Evolutionary conservation across 2,329 filamentous ascomycete species (phyloP).

Genomic region (Penicillium sumatraense): DNA sequence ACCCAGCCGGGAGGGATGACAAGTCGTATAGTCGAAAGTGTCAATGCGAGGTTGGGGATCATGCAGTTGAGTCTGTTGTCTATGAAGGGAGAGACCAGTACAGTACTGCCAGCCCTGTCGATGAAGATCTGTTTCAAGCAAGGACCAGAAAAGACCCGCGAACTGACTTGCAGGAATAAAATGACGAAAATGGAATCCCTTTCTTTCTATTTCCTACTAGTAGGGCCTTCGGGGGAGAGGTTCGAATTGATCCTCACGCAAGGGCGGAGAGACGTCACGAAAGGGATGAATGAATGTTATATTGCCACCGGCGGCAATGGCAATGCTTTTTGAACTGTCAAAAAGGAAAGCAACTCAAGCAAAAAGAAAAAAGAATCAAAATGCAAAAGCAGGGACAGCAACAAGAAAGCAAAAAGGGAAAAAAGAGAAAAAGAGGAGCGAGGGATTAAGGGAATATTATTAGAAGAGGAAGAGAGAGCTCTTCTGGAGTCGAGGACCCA

Average conservation of each 20-base stretch:
- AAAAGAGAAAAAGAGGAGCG: constrained; percentile 14
- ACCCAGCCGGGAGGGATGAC: constrained; percentile 19
- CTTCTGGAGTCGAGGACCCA: constrained; percentile 19
- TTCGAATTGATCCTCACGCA: constrained; percentile 23
- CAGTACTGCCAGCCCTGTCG: constrained; percentile 15
- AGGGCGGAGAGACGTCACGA: constrained; percentile 27
- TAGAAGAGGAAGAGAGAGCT: constrained; percentile 16
- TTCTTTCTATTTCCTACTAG: constrained; percentile 8
- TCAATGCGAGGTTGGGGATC: constrained; percentile 19
- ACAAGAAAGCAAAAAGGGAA: constrained; percentile 12
- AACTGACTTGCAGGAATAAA: constrained; percentile 17
- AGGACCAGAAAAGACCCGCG: constrained; percentile 19
- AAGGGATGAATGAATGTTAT: constrained; percentile 24
- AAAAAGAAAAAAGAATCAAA: neutral
- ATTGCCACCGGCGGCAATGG: constrained; percentile 39
- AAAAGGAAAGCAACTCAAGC: neutral
- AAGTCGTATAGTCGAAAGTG: constrained; percentile 19
- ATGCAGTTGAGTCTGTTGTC: constrained; percentile 12
- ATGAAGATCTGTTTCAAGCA: constrained; percentile 28
- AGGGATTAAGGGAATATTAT: constrained; percentile 18
- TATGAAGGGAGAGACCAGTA: constrained; percentile 11
- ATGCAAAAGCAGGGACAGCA: constrained; percentile 13
- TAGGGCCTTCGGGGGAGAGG: neutral
- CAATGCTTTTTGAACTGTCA: neutral
- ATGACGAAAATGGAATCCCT: constrained; percentile 22